Conservation (phyloP, 352 stramenopile genomes). For the Phytophthora macrochlamydospora region DNA sequence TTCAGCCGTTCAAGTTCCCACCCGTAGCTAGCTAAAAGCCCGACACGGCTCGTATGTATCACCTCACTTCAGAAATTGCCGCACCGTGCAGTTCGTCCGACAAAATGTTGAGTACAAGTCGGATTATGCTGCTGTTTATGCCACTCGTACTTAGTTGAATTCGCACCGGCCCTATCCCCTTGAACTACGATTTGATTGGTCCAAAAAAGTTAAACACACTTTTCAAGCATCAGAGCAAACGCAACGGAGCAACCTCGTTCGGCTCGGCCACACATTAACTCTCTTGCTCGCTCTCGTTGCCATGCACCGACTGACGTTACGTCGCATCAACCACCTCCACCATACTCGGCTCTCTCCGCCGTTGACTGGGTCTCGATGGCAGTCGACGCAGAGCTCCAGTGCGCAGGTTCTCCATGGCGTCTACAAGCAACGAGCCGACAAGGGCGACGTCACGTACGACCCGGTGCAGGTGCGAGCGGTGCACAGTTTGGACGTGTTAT, state of each 20-base stretch:
- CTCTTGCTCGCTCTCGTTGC: neutral
- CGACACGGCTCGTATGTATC: conserved; percentile 19
- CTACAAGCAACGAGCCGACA: conserved; percentile 68
- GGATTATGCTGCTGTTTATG: conserved; percentile 18
- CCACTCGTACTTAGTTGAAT: conserved; percentile 10
- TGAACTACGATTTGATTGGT: too few species aligned
- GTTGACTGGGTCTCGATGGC: conserved; percentile 6
- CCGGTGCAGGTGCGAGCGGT: conserved; percentile 70
- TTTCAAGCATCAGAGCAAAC: conserved; percentile 7
- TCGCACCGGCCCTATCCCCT: too few species aligned
- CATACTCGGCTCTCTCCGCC: neutral
- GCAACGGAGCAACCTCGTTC: conserved; percentile 21
- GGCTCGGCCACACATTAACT: conserved; percentile 3
- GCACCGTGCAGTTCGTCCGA: too few species aligned
- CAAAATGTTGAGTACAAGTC: neutral
- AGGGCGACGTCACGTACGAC: conserved; percentile 68
- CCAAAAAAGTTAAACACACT: too few species aligned
- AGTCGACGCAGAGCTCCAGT: conserved; percentile 26
- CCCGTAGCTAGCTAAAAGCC: conserved; percentile 6
- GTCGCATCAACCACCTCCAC: conserved; percentile 5
- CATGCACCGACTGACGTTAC: conserved; percentile 22
- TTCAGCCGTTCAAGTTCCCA: neutral
- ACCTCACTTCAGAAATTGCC: neutral
- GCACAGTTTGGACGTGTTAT: conserved; percentile 67
- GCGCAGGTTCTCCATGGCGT: conserved; percentile 44